A percentile compares a stretch with the other conserved stretches of the same genome.
Conservation (phyloP, 352 stramenopile species). For the Phytophthora nicotianae region DNA sequence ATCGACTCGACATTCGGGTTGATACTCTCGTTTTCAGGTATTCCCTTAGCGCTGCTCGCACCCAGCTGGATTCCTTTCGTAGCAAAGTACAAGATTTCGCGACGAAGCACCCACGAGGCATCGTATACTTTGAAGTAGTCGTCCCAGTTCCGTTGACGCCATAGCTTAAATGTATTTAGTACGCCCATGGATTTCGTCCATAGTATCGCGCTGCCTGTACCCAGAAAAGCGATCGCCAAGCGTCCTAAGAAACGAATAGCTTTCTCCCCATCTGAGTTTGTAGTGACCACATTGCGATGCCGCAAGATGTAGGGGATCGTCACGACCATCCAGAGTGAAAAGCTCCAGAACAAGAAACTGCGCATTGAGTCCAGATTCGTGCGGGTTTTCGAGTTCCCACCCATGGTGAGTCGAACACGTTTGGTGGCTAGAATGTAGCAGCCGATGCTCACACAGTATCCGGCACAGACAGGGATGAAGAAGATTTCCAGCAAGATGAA, state of each 20-base stretch:
- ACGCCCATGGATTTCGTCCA: conserved; percentile 75
- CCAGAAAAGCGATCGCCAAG: conserved; percentile 69
- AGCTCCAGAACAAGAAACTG: conserved; percentile 77
- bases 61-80: conserved; percentile 80
- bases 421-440: conserved; percentile 78
- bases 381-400: conserved; percentile 46
- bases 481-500: conserved; percentile 70
- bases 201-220: conserved; percentile 64
- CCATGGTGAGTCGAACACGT: conserved; percentile 65
- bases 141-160: conserved; percentile 83
- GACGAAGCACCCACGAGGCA: conserved; percentile 81
- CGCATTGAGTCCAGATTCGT: conserved; percentile 84
- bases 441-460: conserved; percentile 72
- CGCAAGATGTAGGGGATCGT: conserved; percentile 74
- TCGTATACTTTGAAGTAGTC: conserved; percentile 89
- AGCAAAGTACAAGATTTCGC: conserved; percentile 85
- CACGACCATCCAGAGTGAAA: conserved; percentile 71
- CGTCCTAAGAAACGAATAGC: conserved; percentile 69
- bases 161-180: conserved; percentile 69
- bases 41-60: conserved; percentile 40
- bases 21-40: conserved; percentile 37
- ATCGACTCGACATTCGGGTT: conserved; percentile 52
- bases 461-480: conserved; percentile 59
- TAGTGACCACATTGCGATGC: conserved; percentile 52
- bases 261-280: conserved; percentile 66